phyloP scores from a whole-genome alignment of 1,284 basidiomycete species.

The Ganoderma lingzhi region DNA sequence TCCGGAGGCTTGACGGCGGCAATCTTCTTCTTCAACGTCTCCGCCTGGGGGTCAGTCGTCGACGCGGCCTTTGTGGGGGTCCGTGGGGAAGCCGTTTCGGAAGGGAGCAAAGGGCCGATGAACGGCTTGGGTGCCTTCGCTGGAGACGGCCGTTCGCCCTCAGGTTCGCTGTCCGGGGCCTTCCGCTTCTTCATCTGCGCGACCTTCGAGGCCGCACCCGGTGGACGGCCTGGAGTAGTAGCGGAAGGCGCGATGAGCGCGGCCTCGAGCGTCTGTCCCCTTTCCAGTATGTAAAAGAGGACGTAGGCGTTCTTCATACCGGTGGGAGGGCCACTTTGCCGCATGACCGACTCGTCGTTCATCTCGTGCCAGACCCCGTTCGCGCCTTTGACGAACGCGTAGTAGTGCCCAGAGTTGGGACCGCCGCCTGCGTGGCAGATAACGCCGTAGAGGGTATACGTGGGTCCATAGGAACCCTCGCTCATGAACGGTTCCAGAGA shows the following conservation, averaged over 20 bases:
- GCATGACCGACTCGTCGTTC: conserved; percentile 88
- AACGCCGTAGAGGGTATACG: conserved; percentile 92
- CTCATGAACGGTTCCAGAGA: conserved; percentile 87
- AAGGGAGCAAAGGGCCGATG: conserved; percentile 72
- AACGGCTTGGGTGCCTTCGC: conserved; percentile 53
- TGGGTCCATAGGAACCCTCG: conserved; percentile 74
- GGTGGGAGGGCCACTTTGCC: conserved; percentile 53
- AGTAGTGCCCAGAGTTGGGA: conserved; percentile 97
- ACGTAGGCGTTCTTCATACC: conserved; percentile 89
- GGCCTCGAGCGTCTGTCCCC: conserved; percentile 73
- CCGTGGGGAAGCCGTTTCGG: conserved; percentile 32
- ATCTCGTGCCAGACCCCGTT: conserved; percentile 88
- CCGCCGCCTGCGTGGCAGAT: conserved; percentile 94
- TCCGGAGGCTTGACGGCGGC: conserved; percentile 46
- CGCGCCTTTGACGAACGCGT: conserved; percentile 82
- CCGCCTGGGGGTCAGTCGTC: conserved; percentile 65
- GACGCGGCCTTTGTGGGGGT: conserved; percentile 36
- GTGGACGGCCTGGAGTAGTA: conserved; percentile 19
- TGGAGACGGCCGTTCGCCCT: conserved; percentile 55
- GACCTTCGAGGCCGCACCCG: conserved; percentile 51
- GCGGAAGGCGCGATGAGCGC: conserved; percentile 48
- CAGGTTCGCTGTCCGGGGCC: conserved; percentile 48
- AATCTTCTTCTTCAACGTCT: conserved; percentile 68
- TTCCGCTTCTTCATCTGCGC: conserved; percentile 73
- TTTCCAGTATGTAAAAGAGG: conserved; percentile 89